phyloP scores from a whole-genome alignment of 1,139 yeast species.

The Candida sojae region DNA sequence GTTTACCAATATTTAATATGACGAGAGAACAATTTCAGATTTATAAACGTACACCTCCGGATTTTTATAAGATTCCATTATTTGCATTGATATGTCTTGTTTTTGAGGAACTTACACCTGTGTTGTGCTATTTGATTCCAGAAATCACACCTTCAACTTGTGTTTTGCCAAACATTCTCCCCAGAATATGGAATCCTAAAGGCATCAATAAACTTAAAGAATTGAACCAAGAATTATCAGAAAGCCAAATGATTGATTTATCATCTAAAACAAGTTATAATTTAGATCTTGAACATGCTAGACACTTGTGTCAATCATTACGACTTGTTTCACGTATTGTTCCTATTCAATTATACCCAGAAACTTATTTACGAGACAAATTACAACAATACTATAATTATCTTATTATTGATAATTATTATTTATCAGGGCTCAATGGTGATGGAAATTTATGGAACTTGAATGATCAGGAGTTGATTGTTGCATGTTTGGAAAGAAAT shows the following conservation, averaged over 20 bases:
- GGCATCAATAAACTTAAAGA: slow-evolving; percentile 11
- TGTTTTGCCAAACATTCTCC: slow-evolving; percentile 52
- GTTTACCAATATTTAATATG: slow-evolving; percentile 30
- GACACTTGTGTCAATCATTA: slow-evolving; percentile 33
- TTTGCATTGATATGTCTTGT: slow-evolving; percentile 60
- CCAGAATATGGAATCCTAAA: slow-evolving; percentile 33
- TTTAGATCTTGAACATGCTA: slow-evolving; percentile 37
- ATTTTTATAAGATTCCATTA: slow-evolving; percentile 59
- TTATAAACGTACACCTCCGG: slow-evolving; percentile 57
- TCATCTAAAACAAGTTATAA: slow-evolving; percentile 46
- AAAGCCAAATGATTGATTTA: slow-evolving; percentile 18
- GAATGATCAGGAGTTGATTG: slow-evolving; percentile 42
- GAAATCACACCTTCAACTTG: slow-evolving; percentile 72
- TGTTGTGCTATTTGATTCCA: slow-evolving; percentile 60
- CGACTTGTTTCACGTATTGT: slow-evolving; percentile 41
- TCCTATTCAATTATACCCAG: slow-evolving; percentile 41
- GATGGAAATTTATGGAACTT: slow-evolving; percentile 53
- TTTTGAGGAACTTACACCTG: slow-evolving; percentile 66
- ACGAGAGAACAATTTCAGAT: slow-evolving; percentile 56
- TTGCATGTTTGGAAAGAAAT: slow-evolving; percentile 53
- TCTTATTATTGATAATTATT: slow-evolving; percentile 53
- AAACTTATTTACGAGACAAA: slow-evolving; percentile 34
- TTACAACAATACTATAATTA: slow-evolving; percentile 45
- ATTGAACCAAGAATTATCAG: slow-evolving; percentile 8
- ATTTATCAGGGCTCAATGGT: slow-evolving; percentile 40